A percentile compares a stretch with the other conserved stretches of the same genome.
Evolutionary conservation across 768 basidiomycete genomes (phyloP).

Genomic region (Mycena leptocephala): DNA sequence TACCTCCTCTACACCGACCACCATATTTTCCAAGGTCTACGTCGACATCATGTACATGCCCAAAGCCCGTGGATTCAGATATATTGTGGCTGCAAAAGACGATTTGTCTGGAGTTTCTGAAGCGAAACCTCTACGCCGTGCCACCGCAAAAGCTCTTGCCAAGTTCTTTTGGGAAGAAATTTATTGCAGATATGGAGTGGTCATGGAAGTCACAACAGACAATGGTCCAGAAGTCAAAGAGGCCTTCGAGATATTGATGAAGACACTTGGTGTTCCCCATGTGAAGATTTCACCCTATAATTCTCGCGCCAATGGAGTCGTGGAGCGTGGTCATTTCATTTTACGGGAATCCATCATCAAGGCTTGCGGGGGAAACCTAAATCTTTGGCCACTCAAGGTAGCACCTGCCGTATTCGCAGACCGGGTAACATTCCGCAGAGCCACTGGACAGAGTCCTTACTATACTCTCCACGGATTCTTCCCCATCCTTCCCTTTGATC

Average conservation of each 20-base stretch:
- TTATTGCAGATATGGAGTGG: slow-evolving; percentile 47
- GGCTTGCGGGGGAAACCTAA: slow-evolving; percentile 3
- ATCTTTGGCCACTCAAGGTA: slow-evolving; percentile 14
- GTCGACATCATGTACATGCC: slow-evolving; percentile 47
- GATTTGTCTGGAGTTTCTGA: slow-evolving; percentile 45
- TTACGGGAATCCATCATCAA: slow-evolving; percentile 1
- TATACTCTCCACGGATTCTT: slow-evolving; percentile 44
- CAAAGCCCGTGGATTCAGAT: slow-evolving; percentile 32
- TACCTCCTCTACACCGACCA: not conserved
- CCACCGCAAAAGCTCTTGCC: slow-evolving; percentile 31
- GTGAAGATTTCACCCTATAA: slow-evolving; percentile 21
- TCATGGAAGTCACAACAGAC: slow-evolving; percentile 44
- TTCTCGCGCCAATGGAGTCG: not conserved
- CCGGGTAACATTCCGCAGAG: slow-evolving; percentile 26
- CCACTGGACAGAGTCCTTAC: slow-evolving; percentile 38
- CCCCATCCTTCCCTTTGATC: slow-evolving; percentile 49
- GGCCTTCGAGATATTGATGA: slow-evolving; percentile 21
- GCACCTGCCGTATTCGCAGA: slow-evolving; percentile 23
- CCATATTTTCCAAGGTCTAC: slow-evolving; percentile 38
- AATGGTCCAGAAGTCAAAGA: slow-evolving; percentile 44
- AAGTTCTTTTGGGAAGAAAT: slow-evolving; percentile 51
- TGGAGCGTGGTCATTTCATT: slow-evolving; percentile 9
- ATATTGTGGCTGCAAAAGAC: slow-evolving; percentile 45
- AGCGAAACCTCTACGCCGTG: slow-evolving; percentile 32
- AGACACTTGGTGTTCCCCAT: not conserved